Base-by-base conservation (phyloP, 164 flowering plant species). In the Aristolochia californica region DNA sequence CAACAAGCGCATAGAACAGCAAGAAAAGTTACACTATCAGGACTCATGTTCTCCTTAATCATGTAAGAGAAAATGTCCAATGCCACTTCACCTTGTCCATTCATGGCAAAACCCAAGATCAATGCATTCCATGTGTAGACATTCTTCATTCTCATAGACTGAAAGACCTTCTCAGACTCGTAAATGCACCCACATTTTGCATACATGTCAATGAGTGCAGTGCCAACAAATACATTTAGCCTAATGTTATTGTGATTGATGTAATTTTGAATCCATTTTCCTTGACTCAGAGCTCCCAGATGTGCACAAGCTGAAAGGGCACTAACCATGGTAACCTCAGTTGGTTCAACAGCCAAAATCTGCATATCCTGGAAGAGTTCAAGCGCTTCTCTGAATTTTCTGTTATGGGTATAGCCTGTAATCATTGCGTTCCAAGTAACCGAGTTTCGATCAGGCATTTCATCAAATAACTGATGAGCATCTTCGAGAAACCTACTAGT, bases 341-440 rank as follows among this genome's bases (percentile, higher is more conserved):
- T 61, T 11, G 48, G 48, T 53, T 52, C 38, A 43, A 61, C 15
- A 4, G 27, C 47, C 22, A 21, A 21, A 51, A 16, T 17, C 20
- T 30, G 56, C 64, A 61, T 61, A 15, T 51, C 48, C 12, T 20
- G 25, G 20, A 61, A 61, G 49, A 61, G 9, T 21, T 26, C 9
- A 34, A 51, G 56, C 43, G 64, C 56, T n/a, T 61, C 49, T n/a
- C 34, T 56, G 53, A 64, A 71, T 54, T 40, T 62, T 50, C 74
- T 63, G 57, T 60, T 65, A 45, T 74, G 70, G 13, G 64, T 43
- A 47, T 60, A 78, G 13, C 76, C 79, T 40, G 67, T 69, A 16
- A 78, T 63, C 58, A 78, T 59, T 0, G 74, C 69, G 50, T 73
- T 78, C 79, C 79, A 78, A 0, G 77, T 55, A 26, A 75, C 79